phyloP scores from a whole-genome alignment of 2,329 filamentous ascomycete genomes.

The Alternaria conjuncta region DNA sequence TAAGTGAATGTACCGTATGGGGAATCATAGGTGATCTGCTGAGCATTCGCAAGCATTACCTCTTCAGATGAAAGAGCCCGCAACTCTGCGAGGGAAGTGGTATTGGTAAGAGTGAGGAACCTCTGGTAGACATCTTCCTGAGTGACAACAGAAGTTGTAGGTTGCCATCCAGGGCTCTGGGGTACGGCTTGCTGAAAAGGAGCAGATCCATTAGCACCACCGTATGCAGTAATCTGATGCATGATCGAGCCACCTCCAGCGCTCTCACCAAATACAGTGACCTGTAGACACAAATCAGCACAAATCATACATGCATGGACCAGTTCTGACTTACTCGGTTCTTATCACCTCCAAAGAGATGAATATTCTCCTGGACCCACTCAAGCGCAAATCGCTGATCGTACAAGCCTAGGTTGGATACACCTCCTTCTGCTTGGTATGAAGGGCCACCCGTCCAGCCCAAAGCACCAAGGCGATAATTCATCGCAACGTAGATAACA shows the following conservation, averaged over 20 bases:
- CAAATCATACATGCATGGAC: neutral
- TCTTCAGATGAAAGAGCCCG: constrained; percentile 38
- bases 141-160: constrained; percentile 28
- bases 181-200: constrained; percentile 49
- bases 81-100: constrained; percentile 42
- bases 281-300: neutral
- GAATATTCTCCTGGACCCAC: constrained; percentile 50
- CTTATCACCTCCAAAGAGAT: constrained; percentile 48
- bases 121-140: constrained; percentile 41
- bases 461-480: constrained; percentile 55
- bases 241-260: constrained; percentile 49
- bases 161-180: constrained; percentile 51
- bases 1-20: constrained; percentile 44
- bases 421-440: constrained; percentile 43
- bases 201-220: constrained; percentile 45
- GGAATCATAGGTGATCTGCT: constrained; percentile 39
- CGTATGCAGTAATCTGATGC: constrained; percentile 51
- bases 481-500: constrained; percentile 54
- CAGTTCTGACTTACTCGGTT: constrained; percentile 31
- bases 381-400: constrained; percentile 51
- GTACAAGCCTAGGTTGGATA: constrained; percentile 43
- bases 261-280: constrained; percentile 47
- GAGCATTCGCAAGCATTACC: constrained; percentile 44
- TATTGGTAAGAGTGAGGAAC: constrained; percentile 43
- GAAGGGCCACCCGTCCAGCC: constrained; percentile 45